Base-by-base conservation (phyloP, 2,329 filamentous ascomycete genomes). In the Metarhizium robertsii region DNA sequence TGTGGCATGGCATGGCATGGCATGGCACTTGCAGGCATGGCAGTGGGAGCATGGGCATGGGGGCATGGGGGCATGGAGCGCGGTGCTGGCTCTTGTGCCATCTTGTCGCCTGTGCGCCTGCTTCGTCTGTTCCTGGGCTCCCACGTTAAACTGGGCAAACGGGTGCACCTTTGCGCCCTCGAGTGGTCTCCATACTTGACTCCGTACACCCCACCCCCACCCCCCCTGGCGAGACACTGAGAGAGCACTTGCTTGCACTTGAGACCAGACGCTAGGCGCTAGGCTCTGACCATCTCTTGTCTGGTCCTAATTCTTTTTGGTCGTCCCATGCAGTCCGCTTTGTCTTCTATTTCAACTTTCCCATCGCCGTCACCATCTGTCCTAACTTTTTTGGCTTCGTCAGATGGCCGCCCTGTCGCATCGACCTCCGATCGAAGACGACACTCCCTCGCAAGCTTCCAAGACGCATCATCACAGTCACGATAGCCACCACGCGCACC, bases 391-490 rank as follows among this genome's bases (percentile, higher is more conserved):
- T 54, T 63, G 61, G 64, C 62, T 64, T 61, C 66, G 68, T 71
- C 75, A 76, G 74, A 77, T 77, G 75, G 73, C 73, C 68, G 70
- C 72, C 65, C 64, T 71, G 64, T 70, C 68, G 64, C 66, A 69
- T 61, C 64, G 63, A 62, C 62, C 63, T 59, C 68, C 65, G 60
- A 67, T 62, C 59, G 64, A 60, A 55, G 58, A 55, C 60, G 58
- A 64, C 55, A 62, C 48, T 25, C 53, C 48, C n/a, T 50, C 30
- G 18, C 48, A 57, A 48, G 53, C 52, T 25, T 42, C 53, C 53
- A 42, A 32, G 46, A 30, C 54, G 48, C 18, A 54, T 57, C 54
- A 53, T 16, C 13, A 13, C 29, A 11, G 4, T 34, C 32, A 34
- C 25, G 18, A 34, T 11, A 18, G 38, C 16, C 10, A 42, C 11